Percentiles rank a stretch among this genome's conserved stretches.
Conservation (phyloP, 805 yeast genomes). For the Maudiozyma barnettii region DNA sequence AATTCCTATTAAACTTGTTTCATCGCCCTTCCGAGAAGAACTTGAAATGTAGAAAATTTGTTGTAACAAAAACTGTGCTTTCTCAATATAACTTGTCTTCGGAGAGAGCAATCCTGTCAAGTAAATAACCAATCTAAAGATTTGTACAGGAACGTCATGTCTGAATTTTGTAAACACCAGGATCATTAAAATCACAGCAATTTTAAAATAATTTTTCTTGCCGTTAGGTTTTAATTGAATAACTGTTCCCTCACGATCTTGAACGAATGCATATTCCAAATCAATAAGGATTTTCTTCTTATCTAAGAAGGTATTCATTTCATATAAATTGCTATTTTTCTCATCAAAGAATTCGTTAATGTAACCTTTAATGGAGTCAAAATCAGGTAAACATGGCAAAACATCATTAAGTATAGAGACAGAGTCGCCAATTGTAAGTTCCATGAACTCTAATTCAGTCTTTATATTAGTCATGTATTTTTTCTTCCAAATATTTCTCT, state of each 20-base stretch:
- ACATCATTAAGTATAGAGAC: conserved; percentile 1
- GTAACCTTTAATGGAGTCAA: conserved; percentile 8
- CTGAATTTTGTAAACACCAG: conserved; percentile 12
- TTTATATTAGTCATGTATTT: conserved; percentile 6
- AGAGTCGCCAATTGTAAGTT: neutral
- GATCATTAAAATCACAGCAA: conserved; percentile 22
- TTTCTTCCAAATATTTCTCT: conserved; percentile 19
- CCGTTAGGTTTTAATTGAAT: conserved; percentile 5
- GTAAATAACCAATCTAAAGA: conserved; percentile 14
- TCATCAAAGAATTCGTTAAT: conserved; percentile 12
- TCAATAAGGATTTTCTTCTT: conserved; percentile 16
- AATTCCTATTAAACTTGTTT: conserved; percentile 13
- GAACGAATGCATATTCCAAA: conserved; percentile 11
- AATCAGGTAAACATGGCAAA: conserved; percentile 15
- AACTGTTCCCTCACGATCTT: conserved; percentile 6
- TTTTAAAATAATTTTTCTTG: conserved; percentile 21
- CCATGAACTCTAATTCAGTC: conserved; percentile 13
- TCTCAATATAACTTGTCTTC: conserved; percentile 23
- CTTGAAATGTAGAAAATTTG: conserved; percentile 4
- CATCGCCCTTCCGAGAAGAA: conserved; percentile 18
- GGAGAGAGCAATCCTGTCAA: conserved; percentile 22
- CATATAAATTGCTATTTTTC: conserved; percentile 8
- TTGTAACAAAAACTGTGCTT: conserved; percentile 26
- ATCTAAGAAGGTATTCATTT: conserved; percentile 11
- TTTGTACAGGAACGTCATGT: conserved; percentile 10